Evolutionary conservation across 208 protist genomes (phyloP).

Genomic region (Acanthamoeba royreba): DNA sequence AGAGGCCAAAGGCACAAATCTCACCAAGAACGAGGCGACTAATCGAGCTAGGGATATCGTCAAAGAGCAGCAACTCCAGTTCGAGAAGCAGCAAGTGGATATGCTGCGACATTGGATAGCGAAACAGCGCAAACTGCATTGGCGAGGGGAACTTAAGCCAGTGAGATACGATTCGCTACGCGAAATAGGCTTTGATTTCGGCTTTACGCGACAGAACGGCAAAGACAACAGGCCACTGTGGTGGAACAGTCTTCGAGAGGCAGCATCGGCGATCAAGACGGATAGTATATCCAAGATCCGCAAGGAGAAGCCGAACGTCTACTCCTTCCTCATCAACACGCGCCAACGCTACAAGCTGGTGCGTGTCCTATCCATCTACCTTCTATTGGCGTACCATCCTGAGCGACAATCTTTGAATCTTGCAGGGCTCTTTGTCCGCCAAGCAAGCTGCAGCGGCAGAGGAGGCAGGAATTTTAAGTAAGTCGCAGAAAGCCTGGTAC

Average conservation of each 20-base stretch:
- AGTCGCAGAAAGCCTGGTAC: neutral
- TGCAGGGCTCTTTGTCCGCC: neutral
- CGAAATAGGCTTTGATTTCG: neutral
- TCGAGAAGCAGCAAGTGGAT: neutral
- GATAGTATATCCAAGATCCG: neutral
- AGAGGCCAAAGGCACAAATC: too few species aligned
- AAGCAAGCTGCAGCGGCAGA: neutral
- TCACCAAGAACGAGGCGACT: too few species aligned
- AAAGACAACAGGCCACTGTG: neutral
- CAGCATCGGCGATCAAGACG: too few species aligned
- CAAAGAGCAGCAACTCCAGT: neutral
- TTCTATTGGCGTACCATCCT: neutral
- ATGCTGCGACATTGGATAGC: neutral
- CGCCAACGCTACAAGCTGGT: neutral
- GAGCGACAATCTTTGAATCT: neutral
- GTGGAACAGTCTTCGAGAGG: neutral
- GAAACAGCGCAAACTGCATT: neutral
- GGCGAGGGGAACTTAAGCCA: neutral
- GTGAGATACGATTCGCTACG: neutral
- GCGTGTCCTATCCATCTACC: neutral
- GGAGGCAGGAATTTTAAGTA: neutral
- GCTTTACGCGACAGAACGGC: neutral
- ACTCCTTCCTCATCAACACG: neutral
- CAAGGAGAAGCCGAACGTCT: neutral
- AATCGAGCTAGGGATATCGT: neutral